These are phyloP conservation scores for Medicago arabica DNA, from an alignment of 306 rosid genomes.

Conservation along the genomic window DNA sequence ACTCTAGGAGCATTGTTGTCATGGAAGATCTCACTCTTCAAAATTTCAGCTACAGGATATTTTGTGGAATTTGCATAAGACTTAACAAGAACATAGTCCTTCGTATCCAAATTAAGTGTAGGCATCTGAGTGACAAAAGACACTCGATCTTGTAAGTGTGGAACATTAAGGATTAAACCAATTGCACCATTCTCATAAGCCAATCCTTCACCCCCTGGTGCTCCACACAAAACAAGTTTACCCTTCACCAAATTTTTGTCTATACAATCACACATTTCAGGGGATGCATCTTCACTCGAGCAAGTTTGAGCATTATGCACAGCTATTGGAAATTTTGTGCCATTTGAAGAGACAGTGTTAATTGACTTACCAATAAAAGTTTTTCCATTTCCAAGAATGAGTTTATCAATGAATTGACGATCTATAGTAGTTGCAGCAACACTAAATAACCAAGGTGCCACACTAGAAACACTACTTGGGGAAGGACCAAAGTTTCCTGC, in stretches of 20 bases:
- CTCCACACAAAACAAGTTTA: constrained; percentile 1
- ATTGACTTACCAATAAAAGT: background rate
- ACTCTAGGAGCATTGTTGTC: background rate
- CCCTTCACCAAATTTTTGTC: background rate
- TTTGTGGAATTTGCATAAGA: background rate
- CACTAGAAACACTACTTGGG: too few species aligned
- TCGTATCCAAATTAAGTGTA: background rate
- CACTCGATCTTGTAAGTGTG: background rate
- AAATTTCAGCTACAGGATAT: background rate
- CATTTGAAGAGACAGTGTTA: background rate
- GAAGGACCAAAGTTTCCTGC: too few species aligned
- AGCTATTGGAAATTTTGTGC: background rate
- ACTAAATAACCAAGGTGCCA: background rate
- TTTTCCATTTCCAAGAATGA: constrained; percentile 12
- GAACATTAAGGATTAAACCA: background rate
- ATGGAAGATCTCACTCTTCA: background rate
- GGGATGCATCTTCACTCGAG: background rate
- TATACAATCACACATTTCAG: background rate
- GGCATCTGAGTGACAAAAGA: background rate
- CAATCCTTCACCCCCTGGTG: background rate
- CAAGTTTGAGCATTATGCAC: background rate
- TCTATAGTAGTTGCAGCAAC: constrained; percentile 9
- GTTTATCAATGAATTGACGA: constrained; percentile 1
- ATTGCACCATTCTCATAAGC: background rate
- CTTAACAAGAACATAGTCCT: background rate